phyloP scores from a whole-genome alignment of 768 basidiomycete genomes.

The Botryobasidium botryosum region DNA sequence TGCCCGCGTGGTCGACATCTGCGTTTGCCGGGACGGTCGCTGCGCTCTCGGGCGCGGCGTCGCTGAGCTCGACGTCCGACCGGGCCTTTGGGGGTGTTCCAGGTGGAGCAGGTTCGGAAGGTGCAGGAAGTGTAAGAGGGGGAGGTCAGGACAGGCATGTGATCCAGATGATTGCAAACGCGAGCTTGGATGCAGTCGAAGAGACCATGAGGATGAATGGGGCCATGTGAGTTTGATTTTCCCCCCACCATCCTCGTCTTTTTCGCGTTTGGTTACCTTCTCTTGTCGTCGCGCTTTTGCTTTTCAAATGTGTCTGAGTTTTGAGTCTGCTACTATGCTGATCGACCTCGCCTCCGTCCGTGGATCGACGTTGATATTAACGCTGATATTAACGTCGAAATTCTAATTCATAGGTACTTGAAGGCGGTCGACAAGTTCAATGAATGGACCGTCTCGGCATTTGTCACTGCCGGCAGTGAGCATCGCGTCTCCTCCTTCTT shows the following conservation, averaged over 20 bases:
- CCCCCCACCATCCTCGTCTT: neutral
- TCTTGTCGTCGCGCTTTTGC: neutral
- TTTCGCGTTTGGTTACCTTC: neutral
- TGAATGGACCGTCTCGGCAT: constrained; percentile 96
- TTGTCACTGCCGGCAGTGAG: constrained; percentile 90
- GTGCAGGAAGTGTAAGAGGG: constrained; percentile 44
- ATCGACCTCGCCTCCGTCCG: constrained; percentile 5
- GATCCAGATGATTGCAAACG: constrained; percentile 98
- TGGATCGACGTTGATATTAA: too few species aligned
- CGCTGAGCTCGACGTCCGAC: constrained; percentile 30
- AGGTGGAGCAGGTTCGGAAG: constrained; percentile 25
- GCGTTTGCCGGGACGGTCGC: constrained; percentile 82
- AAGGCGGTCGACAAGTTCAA: constrained; percentile 95
- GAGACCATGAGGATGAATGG: constrained; percentile 76
- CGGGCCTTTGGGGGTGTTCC: constrained; percentile 9
- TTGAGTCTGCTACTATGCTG: too few species aligned
- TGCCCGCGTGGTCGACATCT: constrained; percentile 82
- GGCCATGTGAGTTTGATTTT: constrained; percentile 41
- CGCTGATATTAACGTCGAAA: too few species aligned
- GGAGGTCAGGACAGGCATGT: constrained; percentile 83
- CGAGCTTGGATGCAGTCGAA: constrained; percentile 86
- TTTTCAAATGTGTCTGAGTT: neutral
- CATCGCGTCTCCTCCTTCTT: constrained; percentile 5
- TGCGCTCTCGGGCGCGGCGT: constrained; percentile 66
- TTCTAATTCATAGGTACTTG: constrained; percentile 88